Base-by-base conservation (phyloP, 1,284 basidiomycete species). In the Mycosarcoma mackinlayi region DNA sequence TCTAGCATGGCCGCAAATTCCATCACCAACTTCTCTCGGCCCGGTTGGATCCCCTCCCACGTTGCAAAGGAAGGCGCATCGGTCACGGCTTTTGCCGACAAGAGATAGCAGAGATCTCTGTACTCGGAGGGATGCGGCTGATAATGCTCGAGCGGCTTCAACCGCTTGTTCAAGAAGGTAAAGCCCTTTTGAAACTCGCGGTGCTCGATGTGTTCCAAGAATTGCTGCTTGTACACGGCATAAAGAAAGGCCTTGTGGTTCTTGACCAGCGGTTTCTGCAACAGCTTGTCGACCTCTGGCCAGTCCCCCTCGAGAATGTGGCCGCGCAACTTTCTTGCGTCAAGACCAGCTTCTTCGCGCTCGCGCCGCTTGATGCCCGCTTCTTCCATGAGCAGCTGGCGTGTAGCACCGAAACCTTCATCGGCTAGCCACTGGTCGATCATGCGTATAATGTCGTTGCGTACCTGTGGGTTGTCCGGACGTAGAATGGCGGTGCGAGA, bases 61-160 rank as follows among this genome's bases (percentile, higher is more conserved):
- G 84, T 82, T 6, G 83, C 73, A 54, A 86, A 84, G 0, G 82
- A 81, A 0, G 85, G 85, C 6, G 85, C 85, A 57, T 86, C 85
- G 47, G 85, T 84, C 2, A 86, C 85, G 0, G 85, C 71, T 39
- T 80, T 79, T 16, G 78, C 79, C 6, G 66, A 66, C 3, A 85
- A 83, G 27, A 86, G 75, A 62, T 86, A 86, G 38, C 85, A 85
- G 28, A 86, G 75, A 51, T 84, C 84, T 50, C 84, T 82, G 58
- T 85, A 86, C 72, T 86, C 85, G 54, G 83, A 84, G 1, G 85
- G 83, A 27, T 84, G 83, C 1, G 85, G 85, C 63, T 86, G 85
- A 57, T 85, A 86, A 58, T 86, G 85, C 55, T 86, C 85, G 16
- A 86, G 77, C 7, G 85, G 85, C 68, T 85, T 86, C 25, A 86